Evolutionary conservation across 2,329 filamentous ascomycete species (phyloP).

Genomic region (Pseudogymnoascus sp.): DNA sequence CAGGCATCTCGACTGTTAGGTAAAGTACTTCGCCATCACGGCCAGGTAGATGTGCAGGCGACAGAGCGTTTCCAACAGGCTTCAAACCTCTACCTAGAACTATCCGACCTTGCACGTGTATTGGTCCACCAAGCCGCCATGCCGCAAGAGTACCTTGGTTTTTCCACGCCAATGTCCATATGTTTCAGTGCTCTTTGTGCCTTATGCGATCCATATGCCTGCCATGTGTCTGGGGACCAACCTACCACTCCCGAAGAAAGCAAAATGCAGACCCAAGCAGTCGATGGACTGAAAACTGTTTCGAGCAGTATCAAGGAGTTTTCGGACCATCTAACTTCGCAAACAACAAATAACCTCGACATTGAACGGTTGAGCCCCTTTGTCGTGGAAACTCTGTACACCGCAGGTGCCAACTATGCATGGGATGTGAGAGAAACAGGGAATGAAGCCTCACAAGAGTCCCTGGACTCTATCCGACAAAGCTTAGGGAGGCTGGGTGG

Average conservation of each 20-base stretch:
- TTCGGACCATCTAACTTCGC: conserved; percentile 22
- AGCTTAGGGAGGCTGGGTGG: conserved; percentile 26
- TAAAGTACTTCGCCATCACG: conserved; percentile 29
- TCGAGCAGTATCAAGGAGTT: conserved; percentile 27
- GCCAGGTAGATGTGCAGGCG: conserved; percentile 19
- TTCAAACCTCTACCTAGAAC: conserved; percentile 23
- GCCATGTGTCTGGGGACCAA: conserved; percentile 23
- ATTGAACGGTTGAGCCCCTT: conserved; percentile 30
- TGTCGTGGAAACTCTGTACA: conserved; percentile 33
- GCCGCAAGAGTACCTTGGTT: conserved; percentile 21
- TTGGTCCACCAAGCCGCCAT: conserved; percentile 23
- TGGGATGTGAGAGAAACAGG: conserved; percentile 34
- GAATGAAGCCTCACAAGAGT: conserved; percentile 24
- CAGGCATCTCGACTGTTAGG: conserved; percentile 32
- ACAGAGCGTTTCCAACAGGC: conserved; percentile 20
- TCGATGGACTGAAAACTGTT: conserved; percentile 29
- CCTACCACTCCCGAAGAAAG: conserved; percentile 20
- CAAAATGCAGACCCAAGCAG: conserved; percentile 29
- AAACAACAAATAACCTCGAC: conserved; percentile 20
- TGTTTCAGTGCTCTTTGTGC: conserved; percentile 26
- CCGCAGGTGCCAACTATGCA: conserved; percentile 30
- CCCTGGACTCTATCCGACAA: conserved; percentile 27
- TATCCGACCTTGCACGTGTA: conserved; percentile 21
- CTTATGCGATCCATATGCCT: conserved; percentile 33
- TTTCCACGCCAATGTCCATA: conserved; percentile 24